Evolutionary conservation across 495 filamentous ascomycete genomes (phyloP).

Genomic region (Penicillium waksmanii): DNA sequence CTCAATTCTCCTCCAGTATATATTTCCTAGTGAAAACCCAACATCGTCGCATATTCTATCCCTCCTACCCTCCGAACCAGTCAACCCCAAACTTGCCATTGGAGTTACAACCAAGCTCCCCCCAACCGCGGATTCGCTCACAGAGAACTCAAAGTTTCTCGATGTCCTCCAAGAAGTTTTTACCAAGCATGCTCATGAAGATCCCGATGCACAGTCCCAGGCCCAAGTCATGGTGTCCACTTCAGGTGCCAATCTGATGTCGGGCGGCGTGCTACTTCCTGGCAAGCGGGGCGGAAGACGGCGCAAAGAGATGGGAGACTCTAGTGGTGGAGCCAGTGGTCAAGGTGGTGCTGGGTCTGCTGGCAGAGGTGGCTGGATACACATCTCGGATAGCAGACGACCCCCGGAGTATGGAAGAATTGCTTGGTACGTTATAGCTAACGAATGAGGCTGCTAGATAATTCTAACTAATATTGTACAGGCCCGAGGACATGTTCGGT

Average conservation of each 20-base stretch:
- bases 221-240: slow-evolving; percentile 80
- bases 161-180: slow-evolving; percentile 75
- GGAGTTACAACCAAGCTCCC: slow-evolving; percentile 74
- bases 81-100: slow-evolving; percentile 68
- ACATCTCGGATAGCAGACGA: slow-evolving; percentile 80
- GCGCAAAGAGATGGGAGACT: slow-evolving; percentile 53
- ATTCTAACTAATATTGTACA: slow-evolving; percentile 26
- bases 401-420: slow-evolving; percentile 91
- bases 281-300: slow-evolving; percentile 39
- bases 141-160: slow-evolving; percentile 77
- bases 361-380: slow-evolving; percentile 84
- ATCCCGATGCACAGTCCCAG: slow-evolving; percentile 73
- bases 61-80: slow-evolving; percentile 74
- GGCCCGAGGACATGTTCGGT: slow-evolving; percentile 90
- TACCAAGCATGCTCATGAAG: slow-evolving; percentile 66
- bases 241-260: slow-evolving; percentile 70
- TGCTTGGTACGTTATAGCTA: slow-evolving; percentile 57
- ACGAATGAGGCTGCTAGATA: neutral
- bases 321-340: slow-evolving; percentile 74
- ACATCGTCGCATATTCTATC: slow-evolving; percentile 63
- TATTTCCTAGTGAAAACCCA: slow-evolving; percentile 58
- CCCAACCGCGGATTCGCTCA: slow-evolving; percentile 75
- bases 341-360: slow-evolving; percentile 85
- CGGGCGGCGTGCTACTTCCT: slow-evolving; percentile 66
- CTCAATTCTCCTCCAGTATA: slow-evolving; percentile 58